Conservation (phyloP, 2,329 filamentous ascomycete genomes). For the Calonectria hongkongensis region DNA sequence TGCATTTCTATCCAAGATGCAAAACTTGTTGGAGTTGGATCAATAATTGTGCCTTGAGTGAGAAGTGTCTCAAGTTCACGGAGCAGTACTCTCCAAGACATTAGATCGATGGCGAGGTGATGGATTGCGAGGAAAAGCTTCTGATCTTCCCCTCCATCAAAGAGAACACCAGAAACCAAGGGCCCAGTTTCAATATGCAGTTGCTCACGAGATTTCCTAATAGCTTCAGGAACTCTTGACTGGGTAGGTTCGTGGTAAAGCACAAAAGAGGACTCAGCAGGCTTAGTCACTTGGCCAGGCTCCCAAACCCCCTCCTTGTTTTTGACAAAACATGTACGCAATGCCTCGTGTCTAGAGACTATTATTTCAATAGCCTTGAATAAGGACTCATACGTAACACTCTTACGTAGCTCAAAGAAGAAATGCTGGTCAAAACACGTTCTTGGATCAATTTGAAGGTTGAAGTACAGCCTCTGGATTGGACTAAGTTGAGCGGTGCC, state of each 20-base stretch:
- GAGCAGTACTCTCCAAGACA: constrained; percentile 19
- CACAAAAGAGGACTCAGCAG: background rate
- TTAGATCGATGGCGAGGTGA: constrained; percentile 14
- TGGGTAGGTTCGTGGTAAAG: background rate
- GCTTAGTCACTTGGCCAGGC: background rate
- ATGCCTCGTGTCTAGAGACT: background rate
- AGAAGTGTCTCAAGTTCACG: constrained; percentile 7
- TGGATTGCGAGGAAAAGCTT: constrained; percentile 1
- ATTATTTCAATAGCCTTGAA: background rate
- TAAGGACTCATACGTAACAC: background rate
- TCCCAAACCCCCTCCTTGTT: background rate
- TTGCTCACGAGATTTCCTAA: background rate
- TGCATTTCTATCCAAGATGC: background rate
- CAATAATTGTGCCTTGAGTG: background rate
- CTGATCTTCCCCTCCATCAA: background rate
- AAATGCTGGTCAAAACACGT: constrained; percentile 40
- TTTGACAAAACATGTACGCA: background rate
- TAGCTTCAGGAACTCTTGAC: background rate
- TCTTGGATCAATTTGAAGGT: constrained; percentile 2
- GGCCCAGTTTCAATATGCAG: constrained; percentile 17
- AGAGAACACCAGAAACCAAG: background rate
- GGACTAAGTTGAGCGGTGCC: constrained; percentile 13
- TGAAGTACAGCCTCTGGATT: constrained; percentile 36
- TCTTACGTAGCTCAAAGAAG: background rate
- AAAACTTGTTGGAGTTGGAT: background rate